Base-by-base conservation (phyloP, 208 protist genomes). In the Wallacemonas collosoma region DNA sequence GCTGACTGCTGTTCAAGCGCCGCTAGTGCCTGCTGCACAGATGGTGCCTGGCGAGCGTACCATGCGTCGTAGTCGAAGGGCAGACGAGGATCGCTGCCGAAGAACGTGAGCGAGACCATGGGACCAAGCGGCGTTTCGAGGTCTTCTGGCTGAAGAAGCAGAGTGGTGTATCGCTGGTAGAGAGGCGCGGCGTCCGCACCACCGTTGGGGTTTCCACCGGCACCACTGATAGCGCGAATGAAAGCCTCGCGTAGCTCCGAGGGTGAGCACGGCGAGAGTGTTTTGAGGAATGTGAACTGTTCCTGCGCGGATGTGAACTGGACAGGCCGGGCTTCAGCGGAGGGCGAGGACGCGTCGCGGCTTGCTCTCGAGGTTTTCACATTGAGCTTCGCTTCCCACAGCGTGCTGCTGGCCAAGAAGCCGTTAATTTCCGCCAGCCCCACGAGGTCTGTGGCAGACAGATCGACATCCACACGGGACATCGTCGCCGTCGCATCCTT, bases 51-150 rank as follows among this genome's bases (percentile, higher is more conserved):
- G 12, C 71, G 58, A 7, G 75, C 51, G 40, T 82, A 48, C 87
- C 87, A 93, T 40, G 35, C 66, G 36, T 70, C 54, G 53, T 84
- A 79, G 62, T 88, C 71, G 41, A 71, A 87, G 11, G 72, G 60
- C 12, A 61, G 71, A 15, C 68, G 54, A 6, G 80, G 80, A 65
- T 94, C 82, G 69, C 86, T 88, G 36, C 64, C 82, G 57, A 88
- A 94, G 41, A 94, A 80, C 50, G 85, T 84, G 45, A 94, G 73
- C 14, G 86, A 87, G 5, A 91, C 82, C 51, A 91, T 51, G 50
- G 85, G 85, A 2, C 85, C 83, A 11, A 3, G 60, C 44, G 17
- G 58, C 8, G 54, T 56, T 9, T 51, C n/a, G 38, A 72, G 39
- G 15, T 55, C 56, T 38, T 53, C 51, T 4, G 47, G 65, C 47